Conservation (phyloP, 192 early-diverging fungal species). For the Chytriomyces confervae region DNA sequence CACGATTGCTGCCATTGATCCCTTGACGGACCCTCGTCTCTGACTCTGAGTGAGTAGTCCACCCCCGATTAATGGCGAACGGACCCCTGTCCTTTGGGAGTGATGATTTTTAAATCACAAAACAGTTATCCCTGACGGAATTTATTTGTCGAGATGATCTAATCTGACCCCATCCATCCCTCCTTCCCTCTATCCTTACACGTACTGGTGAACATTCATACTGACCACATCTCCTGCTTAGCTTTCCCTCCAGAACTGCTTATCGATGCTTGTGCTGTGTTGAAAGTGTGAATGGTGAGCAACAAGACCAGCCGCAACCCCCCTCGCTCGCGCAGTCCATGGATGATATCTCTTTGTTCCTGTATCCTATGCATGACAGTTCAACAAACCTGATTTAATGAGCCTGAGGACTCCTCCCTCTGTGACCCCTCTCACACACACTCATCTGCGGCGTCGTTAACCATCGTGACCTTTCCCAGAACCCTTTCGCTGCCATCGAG, state of each 20-base stretch:
- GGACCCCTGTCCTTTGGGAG: background rate
- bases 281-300: background rate
- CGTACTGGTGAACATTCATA: background rate
- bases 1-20: too few relatives aligned
- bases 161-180: background rate
- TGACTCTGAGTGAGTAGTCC: background rate
- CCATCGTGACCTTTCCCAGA: too few relatives aligned
- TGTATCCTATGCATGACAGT: background rate
- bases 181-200: background rate
- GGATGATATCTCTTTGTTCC: constrained; percentile 24
- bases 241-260: constrained; percentile 1
- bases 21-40: too few relatives aligned
- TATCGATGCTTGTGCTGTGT: background rate
- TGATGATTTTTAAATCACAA: constrained; percentile 1
- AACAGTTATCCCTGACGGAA: constrained; percentile 6
- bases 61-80: background rate
- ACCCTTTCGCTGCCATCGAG: too few relatives aligned
- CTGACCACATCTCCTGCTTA: background rate
- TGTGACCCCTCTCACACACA: background rate
- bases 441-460: background rate
- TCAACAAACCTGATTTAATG: constrained; percentile 32
- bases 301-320: background rate
- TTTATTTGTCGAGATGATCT: background rate
- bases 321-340: background rate
- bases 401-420: constrained; percentile 24